Evolutionary conservation across 2,329 filamentous ascomycete genomes (phyloP).

Genomic region (Fusarium sp.): DNA sequence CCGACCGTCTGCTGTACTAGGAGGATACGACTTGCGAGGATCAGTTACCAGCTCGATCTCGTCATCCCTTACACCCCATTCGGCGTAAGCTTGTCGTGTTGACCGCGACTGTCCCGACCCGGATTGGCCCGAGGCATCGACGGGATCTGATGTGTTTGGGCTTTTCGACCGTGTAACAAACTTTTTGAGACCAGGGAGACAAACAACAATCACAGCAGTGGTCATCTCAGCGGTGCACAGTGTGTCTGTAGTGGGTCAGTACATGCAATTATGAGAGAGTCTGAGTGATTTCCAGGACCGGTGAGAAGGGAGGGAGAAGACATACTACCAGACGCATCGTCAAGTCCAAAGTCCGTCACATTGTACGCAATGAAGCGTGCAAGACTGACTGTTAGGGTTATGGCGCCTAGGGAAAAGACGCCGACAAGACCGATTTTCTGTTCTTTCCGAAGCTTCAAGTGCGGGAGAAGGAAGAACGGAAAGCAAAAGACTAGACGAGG

Average conservation of each 20-base stretch:
- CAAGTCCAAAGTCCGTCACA: not conserved
- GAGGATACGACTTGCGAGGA: not conserved
- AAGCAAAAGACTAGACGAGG: conserved; percentile 17
- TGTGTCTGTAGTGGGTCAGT: conserved; percentile 3
- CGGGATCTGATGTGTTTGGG: not conserved
- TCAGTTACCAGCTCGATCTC: conserved; percentile 16
- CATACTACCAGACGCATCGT: conserved; percentile 17
- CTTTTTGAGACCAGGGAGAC: conserved; percentile 16
- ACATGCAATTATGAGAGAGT: not conserved
- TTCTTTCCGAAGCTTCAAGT: conserved; percentile 12
- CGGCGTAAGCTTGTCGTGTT: conserved; percentile 12
- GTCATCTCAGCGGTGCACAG: conserved; percentile 23
- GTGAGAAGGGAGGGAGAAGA: not conserved
- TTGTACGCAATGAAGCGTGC: conserved; percentile 10
- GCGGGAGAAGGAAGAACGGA: conserved; percentile 13
- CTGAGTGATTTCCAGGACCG: no score
- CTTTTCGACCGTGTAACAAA: not conserved
- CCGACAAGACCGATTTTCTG: conserved; percentile 11
- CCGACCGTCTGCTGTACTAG: not conserved
- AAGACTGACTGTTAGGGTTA: conserved; percentile 4
- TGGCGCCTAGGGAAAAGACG: conserved; percentile 26
- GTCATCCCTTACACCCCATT: conserved; percentile 22
- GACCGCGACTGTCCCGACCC: not conserved
- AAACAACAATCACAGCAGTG: conserved; percentile 19
- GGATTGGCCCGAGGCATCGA: not conserved